Base-by-base conservation (phyloP, 257 asterid genomes). In the Solanum pinnatisectum region DNA sequence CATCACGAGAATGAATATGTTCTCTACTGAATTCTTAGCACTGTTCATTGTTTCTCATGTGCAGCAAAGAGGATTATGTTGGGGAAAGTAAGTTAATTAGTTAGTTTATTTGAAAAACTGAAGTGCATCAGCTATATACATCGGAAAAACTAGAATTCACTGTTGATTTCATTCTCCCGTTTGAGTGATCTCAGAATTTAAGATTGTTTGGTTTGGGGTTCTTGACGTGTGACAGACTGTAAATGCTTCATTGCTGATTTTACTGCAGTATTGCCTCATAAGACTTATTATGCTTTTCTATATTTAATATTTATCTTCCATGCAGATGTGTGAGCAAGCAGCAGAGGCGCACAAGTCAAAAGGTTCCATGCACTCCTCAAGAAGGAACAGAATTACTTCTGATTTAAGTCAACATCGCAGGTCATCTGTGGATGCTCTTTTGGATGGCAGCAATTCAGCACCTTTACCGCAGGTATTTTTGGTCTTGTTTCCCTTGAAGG, bases 311-410 rank as follows among this genome's bases (percentile, higher is more conserved):
- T 85, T 46, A 84, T 56, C 79, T 37, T 86, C 60, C 83, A 49
- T 91, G 90, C 90, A 97, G 99, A 96, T 96, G 95, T 97, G 99
- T 89, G 99, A 96, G 90, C 99, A 91, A 93, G 99, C 99, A 72
- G 99, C 99, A 67, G 99, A 96, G 91, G 98, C 99, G 52, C 98
- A 97, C 95, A 97, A 94, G 92, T 96, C 99, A 90, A 96, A 95
- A 93, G 99, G 98, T 85, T 93, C 92, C 88, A 84, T 91, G 59
- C 98, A 93, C 87, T 92, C 96, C 22, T 95, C 97, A 63, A 93
- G 99, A 90, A 92, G 94, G 93, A 93, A 86, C 88, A 94, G 98
- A 89, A 90, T 87, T 32, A 87, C 90, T 92, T 90, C 96, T 72
- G 99, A 96, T 88, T 90, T 95, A 60, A 89, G 90, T 88, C 99